phyloP scores from a whole-genome alignment of 345 rosid genomes.

The Streptanthus diversifolius region DNA sequence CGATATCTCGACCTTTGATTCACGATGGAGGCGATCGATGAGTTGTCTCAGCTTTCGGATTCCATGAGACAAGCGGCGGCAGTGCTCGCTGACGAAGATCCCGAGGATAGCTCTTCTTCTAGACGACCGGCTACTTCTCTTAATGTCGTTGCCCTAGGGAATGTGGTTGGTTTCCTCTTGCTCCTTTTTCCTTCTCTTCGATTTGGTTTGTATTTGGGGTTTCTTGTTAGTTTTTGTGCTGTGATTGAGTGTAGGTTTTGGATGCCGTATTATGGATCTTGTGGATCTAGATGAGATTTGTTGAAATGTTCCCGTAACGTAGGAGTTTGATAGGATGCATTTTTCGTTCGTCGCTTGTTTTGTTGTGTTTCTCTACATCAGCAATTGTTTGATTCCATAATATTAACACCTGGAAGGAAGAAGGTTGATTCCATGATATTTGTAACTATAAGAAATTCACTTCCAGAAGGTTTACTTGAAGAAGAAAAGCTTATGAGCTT shows the following conservation, averaged over 20 bases:
- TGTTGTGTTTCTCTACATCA: neutral
- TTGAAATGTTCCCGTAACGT: neutral
- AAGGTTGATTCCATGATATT: conserved; percentile 8
- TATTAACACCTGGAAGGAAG: neutral
- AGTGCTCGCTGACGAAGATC: conserved; percentile 86
- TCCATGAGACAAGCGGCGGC: conserved; percentile 78
- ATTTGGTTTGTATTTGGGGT: neutral
- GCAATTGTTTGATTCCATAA: neutral
- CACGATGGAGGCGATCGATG: conserved; percentile 91
- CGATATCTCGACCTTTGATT: conserved; percentile 4
- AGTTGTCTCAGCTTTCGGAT: conserved; percentile 68
- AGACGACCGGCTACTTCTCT: conserved; percentile 66
- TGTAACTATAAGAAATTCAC: neutral
- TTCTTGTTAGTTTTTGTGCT: neutral
- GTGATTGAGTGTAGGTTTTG: conserved; percentile 18
- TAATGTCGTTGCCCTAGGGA: conserved; percentile 87
- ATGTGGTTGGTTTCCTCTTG: conserved; percentile 60
- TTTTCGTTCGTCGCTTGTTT: neutral
- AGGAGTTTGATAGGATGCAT: neutral
- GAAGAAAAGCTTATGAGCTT: neutral
- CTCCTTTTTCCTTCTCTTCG: neutral
- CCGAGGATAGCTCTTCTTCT: conserved; percentile 67
- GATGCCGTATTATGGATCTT: neutral
- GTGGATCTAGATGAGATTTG: conserved; percentile 36
- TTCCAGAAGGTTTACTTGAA: neutral